Conservation (phyloP, 2,329 filamentous ascomycete species). For the Claviceps monticola region DNA sequence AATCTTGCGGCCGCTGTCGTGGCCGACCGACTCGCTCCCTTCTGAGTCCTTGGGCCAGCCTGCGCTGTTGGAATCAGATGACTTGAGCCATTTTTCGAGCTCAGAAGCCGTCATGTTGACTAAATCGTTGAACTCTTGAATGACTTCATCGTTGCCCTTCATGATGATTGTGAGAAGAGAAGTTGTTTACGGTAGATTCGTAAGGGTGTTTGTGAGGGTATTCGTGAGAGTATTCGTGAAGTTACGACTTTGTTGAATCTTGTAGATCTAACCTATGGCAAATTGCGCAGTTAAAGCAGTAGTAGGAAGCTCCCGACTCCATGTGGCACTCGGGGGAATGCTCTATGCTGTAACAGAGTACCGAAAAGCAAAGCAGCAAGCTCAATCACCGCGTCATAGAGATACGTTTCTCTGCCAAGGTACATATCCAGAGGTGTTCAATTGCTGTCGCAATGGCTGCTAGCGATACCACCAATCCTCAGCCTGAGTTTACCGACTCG, state of each 20-base stretch:
- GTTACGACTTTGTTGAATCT: too few species aligned
- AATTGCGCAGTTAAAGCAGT: neutral
- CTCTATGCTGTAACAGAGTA: too few species aligned
- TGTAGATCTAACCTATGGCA: too few species aligned
- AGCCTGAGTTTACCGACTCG: too few species aligned
- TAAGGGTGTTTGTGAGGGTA: neutral
- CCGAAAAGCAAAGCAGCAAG: neutral
- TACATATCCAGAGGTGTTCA: neutral
- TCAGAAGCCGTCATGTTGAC: constrained; percentile 52
- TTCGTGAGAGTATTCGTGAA: too few species aligned
- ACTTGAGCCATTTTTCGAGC: constrained; percentile 46
- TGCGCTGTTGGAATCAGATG: constrained; percentile 40
- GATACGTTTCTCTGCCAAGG: neutral
- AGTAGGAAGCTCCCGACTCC: neutral
- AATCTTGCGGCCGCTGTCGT: constrained; percentile 50
- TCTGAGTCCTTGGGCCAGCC: constrained; percentile 47
- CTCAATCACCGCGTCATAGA: constrained; percentile 6
- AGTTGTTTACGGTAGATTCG: neutral
- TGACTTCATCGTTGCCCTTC: constrained; percentile 16
- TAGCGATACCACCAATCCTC: neutral
- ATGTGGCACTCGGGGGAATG: neutral
- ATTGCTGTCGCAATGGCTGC: neutral
- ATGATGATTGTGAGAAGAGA: constrained; percentile 8
- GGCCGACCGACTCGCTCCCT: constrained; percentile 47
- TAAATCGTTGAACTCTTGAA: constrained; percentile 48